Evolutionary conservation across 306 rosid species (phyloP).

Genomic region (Arachis stenosperma): DNA sequence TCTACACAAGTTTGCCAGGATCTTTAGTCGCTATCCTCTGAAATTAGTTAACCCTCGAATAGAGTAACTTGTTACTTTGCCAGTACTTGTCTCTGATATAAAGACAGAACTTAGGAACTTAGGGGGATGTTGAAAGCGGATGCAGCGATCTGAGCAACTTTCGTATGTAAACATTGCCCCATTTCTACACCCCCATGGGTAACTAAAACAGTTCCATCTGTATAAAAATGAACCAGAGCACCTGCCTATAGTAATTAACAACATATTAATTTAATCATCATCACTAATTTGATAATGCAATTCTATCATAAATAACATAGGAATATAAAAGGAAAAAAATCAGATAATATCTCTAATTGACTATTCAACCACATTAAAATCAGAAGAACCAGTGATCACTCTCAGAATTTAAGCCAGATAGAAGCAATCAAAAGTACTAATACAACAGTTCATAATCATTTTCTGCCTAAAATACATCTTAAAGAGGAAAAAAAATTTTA

Average conservation of each 20-base stretch:
- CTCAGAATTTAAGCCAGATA: slow-evolving; percentile 13
- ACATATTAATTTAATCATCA: slow-evolving; percentile 27
- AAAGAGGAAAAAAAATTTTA: neutral
- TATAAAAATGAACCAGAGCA: slow-evolving; percentile 93
- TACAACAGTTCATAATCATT: neutral
- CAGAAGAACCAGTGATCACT: slow-evolving; percentile 15
- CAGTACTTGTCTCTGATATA: slow-evolving; percentile 93
- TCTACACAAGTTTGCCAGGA: slow-evolving; percentile 23
- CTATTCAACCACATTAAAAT: slow-evolving; percentile 31
- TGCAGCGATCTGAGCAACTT: slow-evolving; percentile 95
- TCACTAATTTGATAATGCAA: slow-evolving; percentile 24
- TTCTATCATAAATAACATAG: slow-evolving; percentile 5
- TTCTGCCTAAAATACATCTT: neutral
- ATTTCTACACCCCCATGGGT: slow-evolving; percentile 97
- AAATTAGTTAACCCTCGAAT: slow-evolving; percentile 3
- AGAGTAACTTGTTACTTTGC: slow-evolving; percentile 64
- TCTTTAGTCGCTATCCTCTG: slow-evolving; percentile 13
- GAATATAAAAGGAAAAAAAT: slow-evolving; percentile 22
- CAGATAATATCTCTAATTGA: slow-evolving; percentile 33
- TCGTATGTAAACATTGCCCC: slow-evolving; percentile 99
- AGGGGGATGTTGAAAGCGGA: slow-evolving; percentile 90
- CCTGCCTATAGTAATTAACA: slow-evolving; percentile 74
- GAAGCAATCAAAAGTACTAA: neutral
- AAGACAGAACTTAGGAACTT: slow-evolving; percentile 60
- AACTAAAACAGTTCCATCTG: slow-evolving; percentile 92